phyloP scores from a whole-genome alignment of 306 rosid species.

The Corylus avellana region DNA sequence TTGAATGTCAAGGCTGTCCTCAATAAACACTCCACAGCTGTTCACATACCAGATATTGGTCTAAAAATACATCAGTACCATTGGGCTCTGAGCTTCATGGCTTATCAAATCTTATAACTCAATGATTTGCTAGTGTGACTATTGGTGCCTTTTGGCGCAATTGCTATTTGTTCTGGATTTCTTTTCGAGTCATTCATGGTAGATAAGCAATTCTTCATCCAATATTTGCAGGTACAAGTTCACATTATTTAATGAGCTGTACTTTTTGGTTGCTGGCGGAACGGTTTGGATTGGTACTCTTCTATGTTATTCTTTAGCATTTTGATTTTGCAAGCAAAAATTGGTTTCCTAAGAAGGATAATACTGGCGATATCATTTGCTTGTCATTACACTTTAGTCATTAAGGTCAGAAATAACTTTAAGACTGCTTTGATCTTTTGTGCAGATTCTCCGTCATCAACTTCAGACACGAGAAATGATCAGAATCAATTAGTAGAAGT shows the following conservation, averaged over 20 bases:
- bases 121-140: background rate
- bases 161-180: background rate
- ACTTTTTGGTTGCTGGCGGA: constrained; percentile 98
- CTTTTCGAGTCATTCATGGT: constrained; percentile 11
- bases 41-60: background rate
- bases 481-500: constrained; percentile 39
- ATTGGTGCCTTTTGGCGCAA: background rate
- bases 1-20: constrained; percentile 32
- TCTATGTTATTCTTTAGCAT: constrained; percentile 16
- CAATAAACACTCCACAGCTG: background rate
- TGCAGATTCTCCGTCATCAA: constrained; percentile 60
- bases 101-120: background rate
- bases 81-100: background rate
- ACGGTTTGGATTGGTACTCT: constrained; percentile 96
- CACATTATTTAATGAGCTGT: constrained; percentile 93
- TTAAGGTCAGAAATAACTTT: constrained; percentile 13
- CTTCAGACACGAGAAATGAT: constrained; percentile 37
- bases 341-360: background rate
- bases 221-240: constrained; percentile 84
- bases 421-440: constrained; percentile 30
- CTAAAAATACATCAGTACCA: background rate
- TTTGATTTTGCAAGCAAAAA: background rate
- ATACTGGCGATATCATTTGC: constrained; percentile 12
- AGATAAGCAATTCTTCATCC: constrained; percentile 11
- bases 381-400: constrained; percentile 8